These are phyloP conservation scores for Floccularia luteovirens DNA, from an alignment of 768 basidiomycete species.

Conservation along the genomic window DNA sequence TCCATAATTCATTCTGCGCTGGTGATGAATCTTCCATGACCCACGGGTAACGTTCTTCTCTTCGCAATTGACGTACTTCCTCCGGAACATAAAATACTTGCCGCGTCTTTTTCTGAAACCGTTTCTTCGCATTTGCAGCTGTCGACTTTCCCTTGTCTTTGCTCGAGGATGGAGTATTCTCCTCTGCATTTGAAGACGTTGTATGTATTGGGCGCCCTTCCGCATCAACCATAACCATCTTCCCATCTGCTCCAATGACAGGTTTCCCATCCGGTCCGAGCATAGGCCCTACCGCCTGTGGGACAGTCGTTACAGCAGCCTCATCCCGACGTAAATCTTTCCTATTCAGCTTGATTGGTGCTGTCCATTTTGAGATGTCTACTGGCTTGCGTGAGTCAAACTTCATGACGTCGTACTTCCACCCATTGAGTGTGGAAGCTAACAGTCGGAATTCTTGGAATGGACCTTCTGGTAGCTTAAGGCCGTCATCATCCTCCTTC, in stretches of 20 bases:
- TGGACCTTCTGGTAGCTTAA: conserved; percentile 57
- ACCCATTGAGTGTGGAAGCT: conserved; percentile 74
- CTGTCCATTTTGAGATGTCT: conserved; percentile 61
- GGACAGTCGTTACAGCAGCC: conserved; percentile 21
- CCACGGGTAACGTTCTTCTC: conserved; percentile 89
- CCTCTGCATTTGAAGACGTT: too few species aligned
- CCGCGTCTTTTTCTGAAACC: conserved; percentile 77
- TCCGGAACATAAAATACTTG: conserved; percentile 80
- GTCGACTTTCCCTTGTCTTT: conserved; percentile 37
- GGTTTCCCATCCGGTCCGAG: conserved; percentile 79
- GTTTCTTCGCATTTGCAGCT: conserved; percentile 50
- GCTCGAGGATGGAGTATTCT: conserved; percentile 15
- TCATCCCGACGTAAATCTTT: conserved; percentile 66
- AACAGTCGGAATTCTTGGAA: conserved; percentile 75
- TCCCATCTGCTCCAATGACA: conserved; percentile 71
- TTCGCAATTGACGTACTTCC: conserved; percentile 66
- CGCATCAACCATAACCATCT: conserved; percentile 73
- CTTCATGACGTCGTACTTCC: conserved; percentile 93
- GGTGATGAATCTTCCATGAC: conserved; percentile 75
- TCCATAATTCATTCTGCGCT: conserved; percentile 63
- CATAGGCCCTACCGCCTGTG: conserved; percentile 63
- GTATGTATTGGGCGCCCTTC: conserved; percentile 65
- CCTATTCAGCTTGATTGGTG: conserved; percentile 81
- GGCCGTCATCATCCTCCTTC: conserved; percentile 39
- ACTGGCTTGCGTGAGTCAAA: conserved; percentile 71